Base-by-base conservation (phyloP, 352 stramenopile genomes). In the Aphanomyces astaci region DNA sequence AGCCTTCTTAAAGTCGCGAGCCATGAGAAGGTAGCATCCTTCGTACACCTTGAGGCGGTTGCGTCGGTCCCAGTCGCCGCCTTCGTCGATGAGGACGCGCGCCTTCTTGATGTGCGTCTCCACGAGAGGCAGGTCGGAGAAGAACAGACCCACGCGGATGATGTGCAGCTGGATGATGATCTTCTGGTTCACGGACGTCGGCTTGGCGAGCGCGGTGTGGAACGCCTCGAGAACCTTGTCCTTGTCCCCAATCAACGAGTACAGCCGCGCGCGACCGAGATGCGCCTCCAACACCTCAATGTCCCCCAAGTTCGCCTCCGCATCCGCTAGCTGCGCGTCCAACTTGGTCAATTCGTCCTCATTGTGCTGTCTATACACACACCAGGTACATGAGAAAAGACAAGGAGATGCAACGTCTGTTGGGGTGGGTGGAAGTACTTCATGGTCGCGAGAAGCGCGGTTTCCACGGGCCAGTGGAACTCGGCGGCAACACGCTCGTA, bases 1-100 rank as follows among this genome's bases (percentile, higher is more conserved):
- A 11, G 96, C 96, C 55, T 84, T 91, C 75, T 96, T 93, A 54
- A 99, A 92, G 76, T 99, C 94, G 10, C 97, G 80, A 24, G 87
- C 81, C 72, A 97, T 88, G 24, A 99, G 76, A 49, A 95, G 74
- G 69, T 96, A 97, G 60, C 98, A 87, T 11, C 94, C 96, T 75
- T 98, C 89, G 81, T 99, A 99, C 15, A 99, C 96, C 81, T 98
- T 98, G 30, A 99, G 82, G 17, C 97, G 89, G 82, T 99, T 99
- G 49, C 96, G 93, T 54, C 96, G 90, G 78, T 99, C 97, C 97
- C 97, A 99, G 78, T 99, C 97, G 36, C 96, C 96, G 43, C 96
- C 96, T 70, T 96, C 91, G 64, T 98, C 96, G 60, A 97, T 97
- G 1, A 93, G 64, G 51, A 64, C 73, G 7, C 84, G 85, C 10